Evolutionary conservation across 1,139 yeast genomes (phyloP), one percentile per base, ranked within the genome.

Genomic region (Scheffersomyces stambukii): DNA sequence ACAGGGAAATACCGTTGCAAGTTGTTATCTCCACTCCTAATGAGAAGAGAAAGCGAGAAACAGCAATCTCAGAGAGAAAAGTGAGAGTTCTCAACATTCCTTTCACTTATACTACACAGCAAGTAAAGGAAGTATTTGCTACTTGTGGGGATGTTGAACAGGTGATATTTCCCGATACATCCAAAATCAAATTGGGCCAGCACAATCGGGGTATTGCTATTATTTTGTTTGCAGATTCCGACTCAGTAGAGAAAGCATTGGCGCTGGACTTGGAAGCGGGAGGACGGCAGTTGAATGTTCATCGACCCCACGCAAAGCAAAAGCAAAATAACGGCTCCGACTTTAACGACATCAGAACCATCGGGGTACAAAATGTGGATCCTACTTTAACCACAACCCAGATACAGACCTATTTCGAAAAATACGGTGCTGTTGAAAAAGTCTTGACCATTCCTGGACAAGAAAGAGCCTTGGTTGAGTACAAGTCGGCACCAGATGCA

Each of bases 41-140:
- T 21, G 36, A 32, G 8, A 32, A 31, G 25, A 38, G 35, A 21
- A 28, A 32, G 12, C 21, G 44, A 16, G 13, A 32, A 5, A 13
- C 33, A 1, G 49, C 47, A 6, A 31, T 46, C 6, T 36, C 36
- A 11, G 51, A 49, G 22, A 24, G 53, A 19, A 48, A 50, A 32
- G 37, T 81, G 0, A 80, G 81, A 70, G 75, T 77, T 2, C 70
- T 91, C 0, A 85, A 84, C 44, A 78, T 76, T 38, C 84, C 91
- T 0, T 80, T 84, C 4, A 46, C 60, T 2, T 69, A 54, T 35
- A 53, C 40, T 38, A 58, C 38, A 53, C 54, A 38, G 0, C 40
- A 45, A 1, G 20, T 76, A 4, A 36, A 46, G 14, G 41, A 48
- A 1, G 35, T 50, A 7, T 64, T 65, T 29, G 29, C 34, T 17